Conservation (phyloP, 2,329 filamentous ascomycete genomes). For the Colletotrichum australisinense region DNA sequence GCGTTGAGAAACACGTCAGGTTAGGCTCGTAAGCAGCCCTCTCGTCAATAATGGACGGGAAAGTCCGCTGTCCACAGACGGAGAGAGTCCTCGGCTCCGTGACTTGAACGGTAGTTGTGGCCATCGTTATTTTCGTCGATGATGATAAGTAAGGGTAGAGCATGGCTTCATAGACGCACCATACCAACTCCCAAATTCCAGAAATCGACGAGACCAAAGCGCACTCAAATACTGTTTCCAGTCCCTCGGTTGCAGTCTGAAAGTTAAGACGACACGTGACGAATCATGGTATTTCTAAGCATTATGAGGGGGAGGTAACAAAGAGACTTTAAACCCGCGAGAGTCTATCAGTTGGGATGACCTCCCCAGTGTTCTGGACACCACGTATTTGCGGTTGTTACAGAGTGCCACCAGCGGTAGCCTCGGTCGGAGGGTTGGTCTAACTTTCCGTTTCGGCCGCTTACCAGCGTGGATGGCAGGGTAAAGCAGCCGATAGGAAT, state of each 20-base stretch:
- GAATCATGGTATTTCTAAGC: slow-evolving; percentile 26
- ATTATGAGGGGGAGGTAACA: background rate
- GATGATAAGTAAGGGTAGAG: background rate
- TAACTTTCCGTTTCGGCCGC: slow-evolving; percentile 4
- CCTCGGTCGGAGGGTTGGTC: slow-evolving; percentile 11
- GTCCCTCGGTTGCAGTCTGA: background rate
- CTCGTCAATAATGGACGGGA: slow-evolving; percentile 53
- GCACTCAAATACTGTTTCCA: slow-evolving; percentile 2
- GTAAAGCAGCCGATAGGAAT: background rate
- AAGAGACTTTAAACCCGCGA: background rate
- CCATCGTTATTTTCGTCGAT: background rate
- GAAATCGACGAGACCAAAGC: background rate
- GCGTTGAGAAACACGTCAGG: slow-evolving; percentile 47
- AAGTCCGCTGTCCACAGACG: slow-evolving; percentile 40
- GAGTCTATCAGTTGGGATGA: background rate
- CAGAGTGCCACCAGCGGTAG: slow-evolving; percentile 10
- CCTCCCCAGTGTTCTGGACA: background rate
- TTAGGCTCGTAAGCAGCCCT: slow-evolving; percentile 47
- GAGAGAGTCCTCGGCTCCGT: background rate
- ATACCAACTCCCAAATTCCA: no score
- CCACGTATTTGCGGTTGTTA: background rate
- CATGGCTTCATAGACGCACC: background rate
- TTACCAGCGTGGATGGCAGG: background rate
- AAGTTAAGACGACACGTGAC: slow-evolving; percentile 26
- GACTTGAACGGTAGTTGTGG: slow-evolving; percentile 6